Evolutionary conservation across 1,284 basidiomycete genomes (phyloP).

Genomic region (Hemileia vastatrix): DNA sequence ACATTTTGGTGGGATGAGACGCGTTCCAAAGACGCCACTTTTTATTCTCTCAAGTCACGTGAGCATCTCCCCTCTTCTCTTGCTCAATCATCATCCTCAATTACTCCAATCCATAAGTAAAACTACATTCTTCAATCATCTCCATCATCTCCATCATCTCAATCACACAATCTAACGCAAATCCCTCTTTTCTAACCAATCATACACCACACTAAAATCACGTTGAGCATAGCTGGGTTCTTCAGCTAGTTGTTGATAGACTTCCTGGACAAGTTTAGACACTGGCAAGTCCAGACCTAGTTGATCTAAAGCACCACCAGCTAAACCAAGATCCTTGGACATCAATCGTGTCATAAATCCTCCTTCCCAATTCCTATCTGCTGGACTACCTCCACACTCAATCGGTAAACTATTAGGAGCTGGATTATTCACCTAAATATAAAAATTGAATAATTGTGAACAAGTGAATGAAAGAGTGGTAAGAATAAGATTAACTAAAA

Average conservation of each 20-base stretch:
- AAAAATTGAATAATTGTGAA: background rate
- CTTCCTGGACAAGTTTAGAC: background rate
- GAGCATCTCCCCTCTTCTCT: no score
- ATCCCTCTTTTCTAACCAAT: no score
- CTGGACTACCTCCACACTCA: no score
- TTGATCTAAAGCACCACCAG: background rate
- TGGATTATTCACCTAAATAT: slow-evolving; percentile 16
- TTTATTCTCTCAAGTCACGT: no score
- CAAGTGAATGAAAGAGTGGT: background rate
- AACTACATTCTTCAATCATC: no score
- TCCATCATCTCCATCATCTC: no score
- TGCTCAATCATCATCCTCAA: no score
- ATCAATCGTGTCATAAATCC: slow-evolving; percentile 15
- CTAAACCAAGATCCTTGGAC: slow-evolving; percentile 13
- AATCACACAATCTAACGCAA: no score
- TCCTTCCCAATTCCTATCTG: slow-evolving; percentile 8
- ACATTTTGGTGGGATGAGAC: no score
- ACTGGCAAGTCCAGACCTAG: background rate
- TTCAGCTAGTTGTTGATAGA: background rate
- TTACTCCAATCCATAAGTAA: no score
- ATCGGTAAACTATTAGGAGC: background rate
- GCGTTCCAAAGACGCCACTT: no score
- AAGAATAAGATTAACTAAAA: background rate
- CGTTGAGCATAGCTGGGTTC: background rate
- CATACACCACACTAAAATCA: slow-evolving; percentile 22